Evolutionary conservation across 2,329 filamentous ascomycete genomes (phyloP).

Genomic region (Dactylellina haptotyla): DNA sequence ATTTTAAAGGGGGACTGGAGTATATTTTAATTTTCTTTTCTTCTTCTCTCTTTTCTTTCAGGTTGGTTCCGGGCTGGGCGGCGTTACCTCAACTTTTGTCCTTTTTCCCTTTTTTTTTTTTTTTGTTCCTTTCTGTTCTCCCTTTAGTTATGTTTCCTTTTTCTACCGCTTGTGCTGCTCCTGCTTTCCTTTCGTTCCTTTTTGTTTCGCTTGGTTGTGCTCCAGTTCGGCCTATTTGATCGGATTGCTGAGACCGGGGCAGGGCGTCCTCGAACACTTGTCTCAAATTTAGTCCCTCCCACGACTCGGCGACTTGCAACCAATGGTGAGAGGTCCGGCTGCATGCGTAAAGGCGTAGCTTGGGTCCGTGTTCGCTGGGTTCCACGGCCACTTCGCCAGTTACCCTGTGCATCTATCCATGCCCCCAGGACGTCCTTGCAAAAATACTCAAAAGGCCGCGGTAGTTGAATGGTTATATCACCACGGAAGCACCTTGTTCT

Average conservation of each 20-base stretch:
- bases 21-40: slow-evolving; percentile 13
- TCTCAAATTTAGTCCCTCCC: slow-evolving; percentile 52
- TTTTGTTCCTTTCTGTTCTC: slow-evolving; percentile 22
- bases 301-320: slow-evolving; percentile 25
- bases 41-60: slow-evolving; percentile 19
- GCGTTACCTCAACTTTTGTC: slow-evolving; percentile 5
- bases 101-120: slow-evolving; percentile 23
- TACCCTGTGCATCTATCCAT: no score
- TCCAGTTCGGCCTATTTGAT: neutral
- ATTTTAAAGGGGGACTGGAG: slow-evolving; percentile 23
- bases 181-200: neutral
- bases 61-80: neutral
- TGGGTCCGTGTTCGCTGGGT: no score
- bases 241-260: slow-evolving; percentile 45
- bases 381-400: neutral
- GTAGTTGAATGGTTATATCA: no score
- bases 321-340: neutral
- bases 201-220: neutral
- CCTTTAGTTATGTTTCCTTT: slow-evolving; percentile 13
- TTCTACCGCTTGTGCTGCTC: neutral
- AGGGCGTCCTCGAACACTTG: slow-evolving; percentile 45
- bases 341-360: no score
- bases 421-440: no score
- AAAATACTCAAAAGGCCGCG: no score
- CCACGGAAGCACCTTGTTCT: no score